phyloP scores from a whole-genome alignment of 306 rosid species.

The Cicer pinnatifidum region DNA sequence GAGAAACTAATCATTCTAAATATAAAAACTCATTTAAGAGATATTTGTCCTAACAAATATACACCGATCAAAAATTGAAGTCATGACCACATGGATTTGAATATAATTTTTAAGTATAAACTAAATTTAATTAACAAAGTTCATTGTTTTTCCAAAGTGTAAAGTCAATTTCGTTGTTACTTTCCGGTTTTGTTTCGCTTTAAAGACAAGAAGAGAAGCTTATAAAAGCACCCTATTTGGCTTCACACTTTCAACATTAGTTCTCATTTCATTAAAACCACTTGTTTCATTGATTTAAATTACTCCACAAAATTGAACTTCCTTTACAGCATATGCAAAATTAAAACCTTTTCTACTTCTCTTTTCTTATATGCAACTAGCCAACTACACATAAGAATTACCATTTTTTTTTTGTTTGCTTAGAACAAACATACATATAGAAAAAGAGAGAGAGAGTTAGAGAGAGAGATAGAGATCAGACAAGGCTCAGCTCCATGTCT shows the following conservation, averaged over 20 bases:
- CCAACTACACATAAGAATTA: slow-evolving; percentile 23
- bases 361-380: slow-evolving; percentile 38
- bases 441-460: not conserved
- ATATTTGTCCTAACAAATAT: no score
- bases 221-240: slow-evolving; percentile 62
- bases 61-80: no score
- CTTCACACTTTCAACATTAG: slow-evolving; percentile 42
- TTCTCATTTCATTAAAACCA: slow-evolving; percentile 25
- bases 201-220: slow-evolving; percentile 52
- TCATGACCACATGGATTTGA: no score
- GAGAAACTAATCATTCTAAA: no score
- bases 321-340: slow-evolving; percentile 44
- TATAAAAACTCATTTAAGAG: no score
- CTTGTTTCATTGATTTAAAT: slow-evolving; percentile 47
- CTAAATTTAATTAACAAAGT: slow-evolving; percentile 30
- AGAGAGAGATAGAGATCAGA: slow-evolving; percentile 23
- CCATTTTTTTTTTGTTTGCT: slow-evolving; percentile 21
- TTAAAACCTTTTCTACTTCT: slow-evolving; percentile 17
- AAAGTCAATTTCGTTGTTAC: slow-evolving; percentile 58
- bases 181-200: slow-evolving; percentile 55
- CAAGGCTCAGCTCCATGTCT: slow-evolving; percentile 64
- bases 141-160: slow-evolving; percentile 54
- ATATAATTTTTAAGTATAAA: slow-evolving; percentile 12
- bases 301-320: slow-evolving; percentile 47
- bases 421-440: slow-evolving; percentile 20